Base-by-base conservation (phyloP, 2,329 filamentous ascomycete genomes). In the Claviceps citrina region DNA sequence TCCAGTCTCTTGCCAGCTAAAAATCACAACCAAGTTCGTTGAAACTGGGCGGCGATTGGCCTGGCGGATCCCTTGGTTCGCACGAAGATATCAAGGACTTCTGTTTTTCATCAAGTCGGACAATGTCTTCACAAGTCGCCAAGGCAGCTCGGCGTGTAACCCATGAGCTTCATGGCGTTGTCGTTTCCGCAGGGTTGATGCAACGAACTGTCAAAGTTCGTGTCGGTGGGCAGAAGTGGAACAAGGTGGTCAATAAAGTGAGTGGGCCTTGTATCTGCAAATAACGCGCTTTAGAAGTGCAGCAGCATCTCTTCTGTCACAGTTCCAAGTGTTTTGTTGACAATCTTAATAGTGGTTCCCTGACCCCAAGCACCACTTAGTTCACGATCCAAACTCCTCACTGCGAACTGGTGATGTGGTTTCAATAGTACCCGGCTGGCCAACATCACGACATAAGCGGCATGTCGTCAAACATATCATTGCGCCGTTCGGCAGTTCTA, bases 101-200 rank as follows among this genome's bases (percentile, higher is more conserved):
- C n/a, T n/a, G n/a, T n/a, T n/a, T n/a, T n/a, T n/a, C n/a, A n/a
- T n/a, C n/a, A n/a, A n/a, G n/a, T n/a, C n/a, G n/a, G n/a, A n/a
- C n/a, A 5, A 66, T 67, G 64, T 60, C 64, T 15, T 60, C 59
- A 8, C 59, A 57, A 46, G 50, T 61, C n/a, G 57, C 57, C 16
- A 61, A 58, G 46, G 62, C 62, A 26, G 61, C 64, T 42, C 61
- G 60, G 40, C 60, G 58, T 40, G 64, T 65, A 37, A 66, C 63
- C 38, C 66, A 67, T 44, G 67, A 74, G 52, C 55, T 76, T 42
- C 67, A 70, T 44, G 81, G 81, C 46, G 74, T 89, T 31, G 84
- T 89, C 19, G 73, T 87, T 37, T 84, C 81, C 31, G 76, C 82
- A 6, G 84, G 83, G 16, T 69, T 78, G 43, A 86, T 86, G 79